A percentile compares a stretch with the other conserved stretches of the same genome.
Conservation (phyloP, 1,284 basidiomycete species). For the Pseudozyma sp. region DNA sequence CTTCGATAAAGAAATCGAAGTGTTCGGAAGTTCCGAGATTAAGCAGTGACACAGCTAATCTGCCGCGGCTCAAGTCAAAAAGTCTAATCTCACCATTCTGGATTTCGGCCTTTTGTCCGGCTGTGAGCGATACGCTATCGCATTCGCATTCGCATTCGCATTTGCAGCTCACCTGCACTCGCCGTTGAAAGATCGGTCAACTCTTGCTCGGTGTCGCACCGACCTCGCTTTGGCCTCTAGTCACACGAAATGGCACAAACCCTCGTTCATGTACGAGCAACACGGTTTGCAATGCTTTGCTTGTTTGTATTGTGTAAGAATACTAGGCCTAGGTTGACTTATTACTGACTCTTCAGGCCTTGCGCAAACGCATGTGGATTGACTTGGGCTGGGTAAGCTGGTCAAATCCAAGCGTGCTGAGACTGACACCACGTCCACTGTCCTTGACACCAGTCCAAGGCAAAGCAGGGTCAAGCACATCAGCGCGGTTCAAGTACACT, state of each 20-base stretch:
- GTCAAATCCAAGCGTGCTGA: conserved; percentile 80
- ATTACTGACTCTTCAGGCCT: conserved; percentile 16
- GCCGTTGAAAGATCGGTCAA: neutral
- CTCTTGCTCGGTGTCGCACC: neutral
- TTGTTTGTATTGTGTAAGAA: neutral
- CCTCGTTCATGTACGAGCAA: neutral
- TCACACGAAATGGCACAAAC: neutral
- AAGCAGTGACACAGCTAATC: neutral
- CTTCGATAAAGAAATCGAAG: neutral
- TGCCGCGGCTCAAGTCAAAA: conserved; percentile 5
- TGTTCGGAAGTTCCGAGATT: neutral
- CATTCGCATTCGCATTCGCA: too few relatives aligned
- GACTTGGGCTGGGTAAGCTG: conserved; percentile 51
- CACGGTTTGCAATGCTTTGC: neutral
- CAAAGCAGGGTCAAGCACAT: conserved; percentile 85
- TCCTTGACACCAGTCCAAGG: conserved; percentile 95
- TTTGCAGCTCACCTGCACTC: neutral
- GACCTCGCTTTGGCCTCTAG: neutral
- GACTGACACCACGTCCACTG: conserved; percentile 87
- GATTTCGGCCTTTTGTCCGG: conserved; percentile 9
- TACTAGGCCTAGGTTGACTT: neutral
- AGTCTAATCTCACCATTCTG: conserved; percentile 5
- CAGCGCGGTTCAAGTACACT: conserved; percentile 83
- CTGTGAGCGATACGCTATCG: neutral
- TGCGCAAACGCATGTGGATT: conserved; percentile 56